A percentile compares a stretch with the other conserved stretches of the same genome.
phyloP scores from a whole-genome alignment of 2,329 filamentous ascomycete genomes.

The Diatrype stigma region DNA sequence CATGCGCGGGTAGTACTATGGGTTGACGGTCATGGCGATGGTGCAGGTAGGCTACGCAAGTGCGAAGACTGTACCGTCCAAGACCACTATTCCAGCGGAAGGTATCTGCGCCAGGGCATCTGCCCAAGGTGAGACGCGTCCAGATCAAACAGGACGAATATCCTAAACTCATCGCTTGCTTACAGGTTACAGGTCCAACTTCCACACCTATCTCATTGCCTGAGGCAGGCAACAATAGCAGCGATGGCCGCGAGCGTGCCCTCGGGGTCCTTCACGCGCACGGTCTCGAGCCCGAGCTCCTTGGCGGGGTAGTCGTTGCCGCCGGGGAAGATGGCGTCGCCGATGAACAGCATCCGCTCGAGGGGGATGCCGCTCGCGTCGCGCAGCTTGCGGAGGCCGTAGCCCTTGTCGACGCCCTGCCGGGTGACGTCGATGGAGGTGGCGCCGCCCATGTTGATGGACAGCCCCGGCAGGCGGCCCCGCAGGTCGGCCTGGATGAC shows the following conservation, averaged over 20 bases:
- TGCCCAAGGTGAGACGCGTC: too few relatives aligned
- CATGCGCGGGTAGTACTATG: too few relatives aligned
- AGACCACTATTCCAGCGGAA: too few relatives aligned
- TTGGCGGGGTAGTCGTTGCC: constrained; percentile 35
- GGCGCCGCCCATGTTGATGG: constrained; percentile 37
- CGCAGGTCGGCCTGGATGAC: constrained; percentile 33
- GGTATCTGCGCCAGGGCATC: too few relatives aligned
- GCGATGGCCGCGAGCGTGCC: constrained; percentile 17
- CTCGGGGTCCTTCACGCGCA: constrained; percentile 16
- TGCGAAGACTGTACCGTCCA: too few relatives aligned
- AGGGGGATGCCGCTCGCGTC: constrained; percentile 29
- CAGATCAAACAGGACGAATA: too few relatives aligned
- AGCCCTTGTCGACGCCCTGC: constrained; percentile 35
- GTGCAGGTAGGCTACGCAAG: too few relatives aligned
- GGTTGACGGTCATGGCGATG: too few relatives aligned
- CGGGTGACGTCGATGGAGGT: constrained; percentile 37
- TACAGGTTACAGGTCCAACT: too few relatives aligned
- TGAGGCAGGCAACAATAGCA: constrained; percentile 15
- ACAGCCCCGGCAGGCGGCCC: constrained; percentile 30
- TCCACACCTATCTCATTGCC: not conserved
- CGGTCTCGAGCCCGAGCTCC: constrained; percentile 23
- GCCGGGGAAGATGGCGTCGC: constrained; percentile 36
- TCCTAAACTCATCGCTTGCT: too few relatives aligned
- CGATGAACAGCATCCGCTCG: constrained; percentile 36
- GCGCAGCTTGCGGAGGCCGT: constrained; percentile 23